Percentiles rank a stretch among this genome's conserved stretches.
Evolutionary conservation across 2,329 filamentous ascomycete genomes (phyloP).

Genomic region (Aspergillus versicolor): DNA sequence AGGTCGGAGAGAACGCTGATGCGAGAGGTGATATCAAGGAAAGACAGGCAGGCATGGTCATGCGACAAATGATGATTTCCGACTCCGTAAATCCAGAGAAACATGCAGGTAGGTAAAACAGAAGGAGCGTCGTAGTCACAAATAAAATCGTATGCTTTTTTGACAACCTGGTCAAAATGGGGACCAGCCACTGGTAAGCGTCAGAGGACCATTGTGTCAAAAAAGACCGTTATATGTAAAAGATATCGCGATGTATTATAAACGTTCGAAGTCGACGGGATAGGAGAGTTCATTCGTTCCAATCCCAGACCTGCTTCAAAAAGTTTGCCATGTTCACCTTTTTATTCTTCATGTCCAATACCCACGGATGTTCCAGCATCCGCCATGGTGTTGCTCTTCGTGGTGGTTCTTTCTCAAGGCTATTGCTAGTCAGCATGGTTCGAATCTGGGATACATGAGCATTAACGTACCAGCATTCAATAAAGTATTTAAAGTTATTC

Average conservation of each 20-base stretch:
- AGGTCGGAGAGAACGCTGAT: conserved; percentile 13
- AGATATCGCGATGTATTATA: conserved; percentile 6
- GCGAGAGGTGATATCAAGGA: conserved; percentile 8
- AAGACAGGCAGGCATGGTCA: conserved; percentile 18
- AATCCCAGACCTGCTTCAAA: conserved; percentile 93
- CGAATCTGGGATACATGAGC: not conserved
- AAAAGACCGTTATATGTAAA: conserved; percentile 18
- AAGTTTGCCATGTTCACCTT: conserved; percentile 98
- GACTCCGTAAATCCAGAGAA: conserved; percentile 24
- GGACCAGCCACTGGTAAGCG: conserved; percentile 28
- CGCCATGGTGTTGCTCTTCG: conserved; percentile 93
- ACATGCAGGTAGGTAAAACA: conserved; percentile 16
- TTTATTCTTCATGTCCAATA: conserved; percentile 92
- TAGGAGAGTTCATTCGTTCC: conserved; percentile 63
- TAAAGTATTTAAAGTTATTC: conserved; percentile 98
- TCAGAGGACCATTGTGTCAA: conserved; percentile 24
- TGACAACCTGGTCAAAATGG: conserved; percentile 29
- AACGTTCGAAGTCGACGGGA: conserved; percentile 1
- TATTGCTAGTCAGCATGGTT: conserved; percentile 40
- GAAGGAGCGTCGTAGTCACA: conserved; percentile 26
- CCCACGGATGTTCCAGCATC: conserved; percentile 99
- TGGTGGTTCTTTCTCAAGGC: conserved; percentile 87
- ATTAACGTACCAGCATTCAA: conserved; percentile 82
- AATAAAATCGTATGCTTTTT: conserved; percentile 24
- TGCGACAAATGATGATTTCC: conserved; percentile 16